These are phyloP conservation scores for Cytospora schulzeri DNA, from an alignment of 2,329 filamentous ascomycete species.

Conservation along the genomic window DNA sequence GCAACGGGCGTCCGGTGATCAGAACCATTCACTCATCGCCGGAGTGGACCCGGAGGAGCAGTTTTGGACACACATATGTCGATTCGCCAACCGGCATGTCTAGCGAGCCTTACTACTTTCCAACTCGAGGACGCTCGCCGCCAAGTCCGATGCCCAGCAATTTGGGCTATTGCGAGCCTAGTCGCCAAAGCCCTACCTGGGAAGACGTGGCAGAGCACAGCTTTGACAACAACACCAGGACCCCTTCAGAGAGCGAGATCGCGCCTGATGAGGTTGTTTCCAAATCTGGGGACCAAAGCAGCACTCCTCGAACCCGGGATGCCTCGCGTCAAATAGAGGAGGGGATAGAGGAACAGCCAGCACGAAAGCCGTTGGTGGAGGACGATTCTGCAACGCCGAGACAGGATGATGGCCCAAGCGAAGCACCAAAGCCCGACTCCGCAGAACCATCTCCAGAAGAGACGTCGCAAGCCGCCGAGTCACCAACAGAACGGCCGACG, in stretches of 20 bases:
- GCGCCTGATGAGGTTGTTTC: slow-evolving; percentile 35
- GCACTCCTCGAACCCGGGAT: background rate
- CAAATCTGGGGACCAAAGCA: background rate
- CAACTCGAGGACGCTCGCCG: slow-evolving; percentile 55
- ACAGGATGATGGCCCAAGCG: background rate
- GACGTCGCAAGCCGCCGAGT: slow-evolving; percentile 24
- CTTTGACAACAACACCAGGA: slow-evolving; percentile 35
- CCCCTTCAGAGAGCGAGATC: slow-evolving; percentile 41
- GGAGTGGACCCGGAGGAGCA: slow-evolving; percentile 46
- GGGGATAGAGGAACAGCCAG: background rate
- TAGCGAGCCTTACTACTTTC: slow-evolving; percentile 49
- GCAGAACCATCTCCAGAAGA: background rate
- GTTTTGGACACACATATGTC: slow-evolving; percentile 40
- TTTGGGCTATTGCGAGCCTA: slow-evolving; percentile 40
- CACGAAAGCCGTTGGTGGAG: background rate
- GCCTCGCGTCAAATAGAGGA: background rate
- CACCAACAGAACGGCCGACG: slow-evolving; percentile 1
- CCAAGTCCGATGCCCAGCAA: slow-evolving; percentile 53
- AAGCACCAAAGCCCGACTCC: background rate
- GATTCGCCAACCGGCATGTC: slow-evolving; percentile 39
- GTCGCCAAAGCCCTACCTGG: slow-evolving; percentile 35
- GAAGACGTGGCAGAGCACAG: slow-evolving; percentile 11
- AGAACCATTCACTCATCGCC: slow-evolving; percentile 45
- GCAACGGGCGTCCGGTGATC: slow-evolving; percentile 40
- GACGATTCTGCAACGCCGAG: background rate